Base-by-base conservation (phyloP, 192 early-diverging fungal genomes). In the Cetraspora pellucida region DNA sequence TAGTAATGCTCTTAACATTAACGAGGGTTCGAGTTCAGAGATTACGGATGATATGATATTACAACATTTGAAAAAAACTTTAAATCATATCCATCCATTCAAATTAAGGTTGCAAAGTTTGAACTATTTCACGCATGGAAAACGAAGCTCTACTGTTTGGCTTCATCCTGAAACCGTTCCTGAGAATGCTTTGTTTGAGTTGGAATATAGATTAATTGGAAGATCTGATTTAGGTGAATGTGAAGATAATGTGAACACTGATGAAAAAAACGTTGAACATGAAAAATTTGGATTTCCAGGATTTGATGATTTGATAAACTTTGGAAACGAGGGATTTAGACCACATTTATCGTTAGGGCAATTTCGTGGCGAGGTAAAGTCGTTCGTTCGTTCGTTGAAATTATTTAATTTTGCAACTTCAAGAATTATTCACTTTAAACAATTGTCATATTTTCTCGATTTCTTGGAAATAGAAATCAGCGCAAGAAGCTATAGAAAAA, bases 291-390 rank as follows among this genome's bases (percentile, higher is more conserved):
- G 43, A 10, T 67, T 67, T 30, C 65, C 30, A 44, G 45, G 7
- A 67, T 67, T 67, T 67, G 45, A 67, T 44, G 65, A 67, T 67
- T 21, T 67, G 28, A 21, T 67, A 47, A 43, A 46, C 6, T 3
- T 43, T 44, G 65, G 65, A 44, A 47, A 23, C 19, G 37, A 67
- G 19, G 65, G 65, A 67, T 67, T 46, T 44, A 21, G 45, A 67
- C 65, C 65, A 0, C 65, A 67, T 47, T 67, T 67, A 47, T 67
- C 65, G 14, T 47, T 67, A 43, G 65, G 65, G 0, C 65, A 67
- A 23, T 67, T 67, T 67, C n/a, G 45, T 44, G 65, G 37, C 1
- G 65, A 67, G 65, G 65, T 45, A 46, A 63, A 37, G 37, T 37
- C 17, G 14, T 28, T 25, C 27, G 25, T 64, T 16, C 11, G 14